These are phyloP conservation scores for Taxillus chinensis DNA, from an alignment of 164 flowering plant genomes.

Conservation along the genomic window DNA sequence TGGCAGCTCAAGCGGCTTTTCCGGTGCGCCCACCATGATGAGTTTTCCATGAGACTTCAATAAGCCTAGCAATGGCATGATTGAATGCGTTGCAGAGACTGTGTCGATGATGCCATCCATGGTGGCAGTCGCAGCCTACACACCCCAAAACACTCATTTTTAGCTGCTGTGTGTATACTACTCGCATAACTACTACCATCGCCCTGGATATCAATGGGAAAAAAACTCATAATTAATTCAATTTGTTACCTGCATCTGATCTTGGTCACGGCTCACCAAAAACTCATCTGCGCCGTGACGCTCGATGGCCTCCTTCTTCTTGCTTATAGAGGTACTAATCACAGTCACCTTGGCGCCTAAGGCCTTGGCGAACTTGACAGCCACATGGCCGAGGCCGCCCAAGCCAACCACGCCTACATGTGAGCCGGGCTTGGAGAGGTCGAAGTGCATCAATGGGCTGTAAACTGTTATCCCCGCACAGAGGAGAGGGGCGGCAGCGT, in stretches of 20 bases:
- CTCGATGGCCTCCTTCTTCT: not conserved
- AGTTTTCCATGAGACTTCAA: no score
- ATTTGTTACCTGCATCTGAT: not conserved
- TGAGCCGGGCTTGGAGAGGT: constrained; percentile 26
- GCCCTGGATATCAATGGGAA: no score
- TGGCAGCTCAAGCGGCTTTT: no score
- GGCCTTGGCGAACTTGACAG: constrained; percentile 56
- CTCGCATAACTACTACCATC: no score
- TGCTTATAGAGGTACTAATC: not conserved
- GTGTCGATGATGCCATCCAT: no score
- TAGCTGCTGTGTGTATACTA: no score
- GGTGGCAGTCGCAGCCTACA: no score
- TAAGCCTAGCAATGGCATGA: no score
- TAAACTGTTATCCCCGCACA: constrained; percentile 44
- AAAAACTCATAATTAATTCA: no score
- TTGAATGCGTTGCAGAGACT: no score
- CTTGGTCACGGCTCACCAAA: not conserved
- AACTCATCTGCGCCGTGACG: not conserved
- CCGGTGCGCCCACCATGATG: no score
- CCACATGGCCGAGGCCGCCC: constrained; percentile 54
- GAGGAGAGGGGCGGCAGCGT: constrained; percentile 31
- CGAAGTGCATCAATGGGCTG: constrained; percentile 37
- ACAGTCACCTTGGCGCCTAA: constrained; percentile 16
- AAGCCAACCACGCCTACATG: constrained; percentile 46
- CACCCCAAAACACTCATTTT: not conserved